These are phyloP conservation scores for Litsea cubeba DNA, from an alignment of 164 flowering plant species.

Conservation along the genomic window DNA sequence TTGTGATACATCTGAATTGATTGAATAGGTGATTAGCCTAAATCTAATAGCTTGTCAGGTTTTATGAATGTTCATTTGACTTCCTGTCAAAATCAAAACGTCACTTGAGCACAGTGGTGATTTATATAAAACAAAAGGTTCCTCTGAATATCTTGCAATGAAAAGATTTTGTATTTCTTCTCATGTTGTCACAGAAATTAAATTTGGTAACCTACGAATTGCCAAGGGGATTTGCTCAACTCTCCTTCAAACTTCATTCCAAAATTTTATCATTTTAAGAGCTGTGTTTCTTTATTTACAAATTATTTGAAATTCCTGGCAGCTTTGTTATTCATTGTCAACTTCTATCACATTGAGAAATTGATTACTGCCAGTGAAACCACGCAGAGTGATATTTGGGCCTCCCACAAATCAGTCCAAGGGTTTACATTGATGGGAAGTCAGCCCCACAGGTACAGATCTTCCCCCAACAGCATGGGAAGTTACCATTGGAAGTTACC, in stretches of 20 bases:
- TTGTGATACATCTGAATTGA: neutral
- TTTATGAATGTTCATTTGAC: neutral
- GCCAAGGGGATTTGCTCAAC: neutral
- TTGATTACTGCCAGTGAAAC: neutral
- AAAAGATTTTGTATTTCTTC: neutral
- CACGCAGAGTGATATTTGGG: neutral
- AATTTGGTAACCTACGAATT: neutral
- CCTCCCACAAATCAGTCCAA: neutral
- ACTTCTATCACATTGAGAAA: neutral
- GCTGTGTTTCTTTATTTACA: too few relatives aligned
- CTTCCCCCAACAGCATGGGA: neutral
- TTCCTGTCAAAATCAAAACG: neutral
- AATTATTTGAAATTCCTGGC: neutral
- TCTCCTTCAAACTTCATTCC: neutral
- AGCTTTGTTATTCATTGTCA: neutral
- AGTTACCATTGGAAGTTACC: neutral
- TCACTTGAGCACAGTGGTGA: neutral
- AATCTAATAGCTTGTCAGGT: neutral
- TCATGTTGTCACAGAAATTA: neutral
- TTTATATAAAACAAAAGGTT: neutral
- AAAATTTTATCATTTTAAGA: neutral
- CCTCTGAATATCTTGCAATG: neutral
- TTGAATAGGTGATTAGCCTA: neutral
- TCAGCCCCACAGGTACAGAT: neutral
- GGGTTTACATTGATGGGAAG: neutral